Evolutionary conservation across 2,329 filamentous ascomycete genomes (phyloP).

Genomic region (Calonectria hawksworthii): DNA sequence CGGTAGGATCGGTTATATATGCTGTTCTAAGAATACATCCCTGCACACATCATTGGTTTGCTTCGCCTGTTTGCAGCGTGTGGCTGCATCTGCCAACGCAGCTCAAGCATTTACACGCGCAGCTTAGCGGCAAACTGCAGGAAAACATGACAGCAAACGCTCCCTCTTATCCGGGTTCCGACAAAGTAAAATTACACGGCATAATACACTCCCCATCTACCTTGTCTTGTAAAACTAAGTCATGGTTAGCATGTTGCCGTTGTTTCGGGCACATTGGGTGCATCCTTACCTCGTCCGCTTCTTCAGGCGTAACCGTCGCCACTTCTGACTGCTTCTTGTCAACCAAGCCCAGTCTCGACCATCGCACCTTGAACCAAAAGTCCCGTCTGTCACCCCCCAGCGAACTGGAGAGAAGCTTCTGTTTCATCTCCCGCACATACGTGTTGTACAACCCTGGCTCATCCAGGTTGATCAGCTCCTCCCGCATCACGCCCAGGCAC

Average conservation of each 20-base stretch:
- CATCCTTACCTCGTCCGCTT: constrained; percentile 73
- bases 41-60: background rate
- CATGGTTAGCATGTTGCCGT: constrained; percentile 41
- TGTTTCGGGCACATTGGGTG: background rate
- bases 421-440: constrained; percentile 80
- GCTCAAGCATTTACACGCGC: background rate
- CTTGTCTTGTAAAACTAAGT: constrained; percentile 55
- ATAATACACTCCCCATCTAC: constrained; percentile 32
- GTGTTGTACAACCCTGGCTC: constrained; percentile 83
- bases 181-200: constrained; percentile 17
- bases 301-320: constrained; percentile 77
- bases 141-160: constrained; percentile 11
- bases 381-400: constrained; percentile 84
- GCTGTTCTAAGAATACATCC: background rate
- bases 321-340: constrained; percentile 72
- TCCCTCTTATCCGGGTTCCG: background rate
- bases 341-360: constrained; percentile 79
- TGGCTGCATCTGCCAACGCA: background rate
- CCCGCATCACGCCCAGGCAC: constrained; percentile 81
- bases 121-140: background rate
- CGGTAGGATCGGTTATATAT: background rate
- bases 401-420: constrained; percentile 75
- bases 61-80: background rate
- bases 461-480: constrained; percentile 82
- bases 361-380: constrained; percentile 84